phyloP scores from a whole-genome alignment of 2,329 filamentous ascomycete genomes.

The Stagonosporopsis cucurbitacearum region DNA sequence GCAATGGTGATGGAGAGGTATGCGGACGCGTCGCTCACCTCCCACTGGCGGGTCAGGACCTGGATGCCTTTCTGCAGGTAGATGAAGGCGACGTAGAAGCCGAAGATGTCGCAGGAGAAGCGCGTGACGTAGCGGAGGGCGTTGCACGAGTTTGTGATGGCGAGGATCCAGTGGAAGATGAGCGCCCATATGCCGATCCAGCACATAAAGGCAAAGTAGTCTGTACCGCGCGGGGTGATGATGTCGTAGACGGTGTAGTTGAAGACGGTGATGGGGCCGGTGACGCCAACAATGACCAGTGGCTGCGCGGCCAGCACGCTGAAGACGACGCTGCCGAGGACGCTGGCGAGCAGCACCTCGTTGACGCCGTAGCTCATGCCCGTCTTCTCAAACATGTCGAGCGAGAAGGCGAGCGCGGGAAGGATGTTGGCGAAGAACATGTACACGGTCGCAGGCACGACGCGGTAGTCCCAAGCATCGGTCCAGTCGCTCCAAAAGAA shows the following conservation, averaged over 20 bases:
- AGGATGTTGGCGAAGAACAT: conserved; percentile 97
- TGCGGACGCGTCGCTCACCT: conserved; percentile 64
- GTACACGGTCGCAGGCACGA: conserved; percentile 84
- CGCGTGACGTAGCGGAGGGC: conserved; percentile 86
- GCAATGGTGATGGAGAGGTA: conserved; percentile 81
- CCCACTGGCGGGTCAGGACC: conserved; percentile 78
- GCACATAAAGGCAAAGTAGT: conserved; percentile 89
- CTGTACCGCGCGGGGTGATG: conserved; percentile 75
- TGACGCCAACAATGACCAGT: conserved; percentile 88
- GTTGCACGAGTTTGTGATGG: conserved; percentile 86
- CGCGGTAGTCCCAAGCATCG: conserved; percentile 89
- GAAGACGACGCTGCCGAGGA: conserved; percentile 83
- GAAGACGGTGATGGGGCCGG: conserved; percentile 89
- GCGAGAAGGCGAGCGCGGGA: conserved; percentile 84
- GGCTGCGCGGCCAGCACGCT: conserved; percentile 81
- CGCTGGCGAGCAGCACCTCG: conserved; percentile 85
- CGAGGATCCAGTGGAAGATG: conserved; percentile 83
- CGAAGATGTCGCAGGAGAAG: conserved; percentile 93
- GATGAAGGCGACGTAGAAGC: conserved; percentile 91
- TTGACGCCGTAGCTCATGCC: conserved; percentile 86
- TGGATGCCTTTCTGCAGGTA: conserved; percentile 92
- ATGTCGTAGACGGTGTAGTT: conserved; percentile 96
- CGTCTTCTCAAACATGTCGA: conserved; percentile 93
- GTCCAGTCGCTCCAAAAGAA: conserved; percentile 83
- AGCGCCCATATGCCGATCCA: conserved; percentile 92